Evolutionary conservation across 2,329 filamentous ascomycete species (phyloP).

Genomic region (Ceratocystis eucalypticola): DNA sequence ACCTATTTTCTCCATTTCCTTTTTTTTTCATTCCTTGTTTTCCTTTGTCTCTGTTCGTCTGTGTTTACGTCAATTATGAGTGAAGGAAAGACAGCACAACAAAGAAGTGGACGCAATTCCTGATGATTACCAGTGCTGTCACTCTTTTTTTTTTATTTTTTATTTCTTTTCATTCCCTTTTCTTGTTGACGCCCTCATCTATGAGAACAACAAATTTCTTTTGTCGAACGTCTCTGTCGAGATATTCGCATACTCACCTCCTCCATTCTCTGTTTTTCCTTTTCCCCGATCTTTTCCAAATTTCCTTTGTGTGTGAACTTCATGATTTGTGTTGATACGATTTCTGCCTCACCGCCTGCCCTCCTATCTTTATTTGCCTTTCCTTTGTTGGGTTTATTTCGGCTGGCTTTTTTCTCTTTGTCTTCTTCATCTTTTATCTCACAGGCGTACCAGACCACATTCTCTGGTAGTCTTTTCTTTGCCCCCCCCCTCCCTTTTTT

Average conservation of each 20-base stretch:
- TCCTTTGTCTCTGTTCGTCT: neutral
- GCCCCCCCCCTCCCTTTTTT: neutral
- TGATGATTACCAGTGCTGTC: neutral
- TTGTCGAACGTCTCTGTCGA: neutral
- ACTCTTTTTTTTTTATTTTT: constrained; percentile 1
- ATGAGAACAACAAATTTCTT: neutral
- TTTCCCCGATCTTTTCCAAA: neutral
- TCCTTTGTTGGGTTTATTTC: neutral
- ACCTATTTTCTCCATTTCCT: neutral
- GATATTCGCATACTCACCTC: neutral
- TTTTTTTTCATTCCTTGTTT: constrained; percentile 3
- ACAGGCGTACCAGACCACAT: too few relatives aligned
- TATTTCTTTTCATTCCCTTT: neutral
- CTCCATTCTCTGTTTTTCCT: neutral
- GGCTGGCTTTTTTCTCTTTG: neutral
- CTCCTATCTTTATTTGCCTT: neutral
- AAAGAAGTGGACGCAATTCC: neutral
- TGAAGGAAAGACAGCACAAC: constrained; percentile 6
- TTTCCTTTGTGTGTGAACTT: constrained; percentile 8
- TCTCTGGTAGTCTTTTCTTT: neutral
- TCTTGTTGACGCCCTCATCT: neutral
- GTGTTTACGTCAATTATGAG: constrained; percentile 7
- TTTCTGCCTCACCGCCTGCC: neutral
- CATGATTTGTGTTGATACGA: constrained; percentile 3
- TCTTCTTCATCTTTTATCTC: neutral